A percentile compares a stretch with the other conserved stretches of the same genome.
phyloP scores from a whole-genome alignment of 2,329 filamentous ascomycete genomes.

The Ophiosphaerella herpotricha region DNA sequence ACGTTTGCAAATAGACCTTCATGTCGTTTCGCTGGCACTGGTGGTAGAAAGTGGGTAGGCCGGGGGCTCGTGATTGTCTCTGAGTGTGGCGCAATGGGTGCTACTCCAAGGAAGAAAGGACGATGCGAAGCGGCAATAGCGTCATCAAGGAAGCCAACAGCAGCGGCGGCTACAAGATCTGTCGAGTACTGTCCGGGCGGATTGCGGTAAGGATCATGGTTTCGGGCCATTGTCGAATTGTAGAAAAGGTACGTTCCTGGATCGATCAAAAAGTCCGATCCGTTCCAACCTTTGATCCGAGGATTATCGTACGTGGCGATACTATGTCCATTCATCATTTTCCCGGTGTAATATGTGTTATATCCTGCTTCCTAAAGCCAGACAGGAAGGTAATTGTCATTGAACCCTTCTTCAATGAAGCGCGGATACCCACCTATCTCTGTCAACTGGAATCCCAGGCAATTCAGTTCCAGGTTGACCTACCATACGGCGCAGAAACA shows the following conservation, averaged over 20 bases:
- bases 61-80: slow-evolving; percentile 19
- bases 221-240: slow-evolving; percentile 67
- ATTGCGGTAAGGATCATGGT: slow-evolving; percentile 58
- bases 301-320: slow-evolving; percentile 65
- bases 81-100: slow-evolving; percentile 68
- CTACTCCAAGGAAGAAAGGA: slow-evolving; percentile 71
- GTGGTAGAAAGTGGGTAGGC: slow-evolving; percentile 52
- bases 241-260: slow-evolving; percentile 71
- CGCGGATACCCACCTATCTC: slow-evolving; percentile 64
- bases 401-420: slow-evolving; percentile 67
- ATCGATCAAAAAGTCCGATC: slow-evolving; percentile 61
- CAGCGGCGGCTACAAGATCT: slow-evolving; percentile 65
- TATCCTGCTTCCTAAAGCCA: slow-evolving; percentile 74
- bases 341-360: slow-evolving; percentile 74
- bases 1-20: slow-evolving; percentile 64
- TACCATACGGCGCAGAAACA: slow-evolving; percentile 59
- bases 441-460: slow-evolving; percentile 1
- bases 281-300: slow-evolving; percentile 63
- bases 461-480: slow-evolving; percentile 1
- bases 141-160: slow-evolving; percentile 65
- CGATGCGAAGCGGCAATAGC: slow-evolving; percentile 54
- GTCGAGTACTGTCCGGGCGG: slow-evolving; percentile 61
- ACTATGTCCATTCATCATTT: slow-evolving; percentile 69
- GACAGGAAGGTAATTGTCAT: slow-evolving; percentile 69
- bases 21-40: slow-evolving; percentile 65